Evolutionary conservation across 2,329 filamentous ascomycete species (phyloP), one percentile per base, ranked within the genome.

Genomic region (Tolypocladium endophyticum): DNA sequence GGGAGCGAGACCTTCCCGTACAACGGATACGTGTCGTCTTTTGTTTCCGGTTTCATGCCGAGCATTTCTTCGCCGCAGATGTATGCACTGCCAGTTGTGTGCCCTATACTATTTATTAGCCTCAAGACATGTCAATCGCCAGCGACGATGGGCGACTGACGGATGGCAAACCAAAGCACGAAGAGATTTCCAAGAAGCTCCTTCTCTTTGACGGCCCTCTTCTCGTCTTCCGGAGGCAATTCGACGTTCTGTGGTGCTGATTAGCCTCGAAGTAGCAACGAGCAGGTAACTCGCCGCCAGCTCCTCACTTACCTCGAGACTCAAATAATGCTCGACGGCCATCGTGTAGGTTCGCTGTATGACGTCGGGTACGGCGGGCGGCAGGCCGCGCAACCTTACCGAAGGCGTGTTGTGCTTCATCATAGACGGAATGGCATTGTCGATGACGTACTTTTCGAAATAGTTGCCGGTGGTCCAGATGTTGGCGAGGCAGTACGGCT

Each of bases 111-210:
- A 25, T 16, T 8, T 8, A 7, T 18, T 53, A 41, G 50, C 30
- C 3, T 54, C 30, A 23, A 1, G 6, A 11, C 9, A 11, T 20
- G 30, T 20, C 16, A 2, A n/a, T 5, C 1, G 11, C 20, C 2
- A 36, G 7, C 8, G 20, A 23, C 2, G n/a, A 36, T 20, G 35
- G 23, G 43, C 28, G 30, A 72, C 79, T 66, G 64, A 82, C 80
- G 71, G 14, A 75, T 74, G 3, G 75, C 76, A 63, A 81, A 78
- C 76, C 78, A 79, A 1, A 82, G 63, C 7, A 68, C 65, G 28
- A 81, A 76, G 4, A 78, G 69, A 12, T 73, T 72, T 1, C 62
- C 60, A n/a, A 82, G 59, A 4, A 81, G 71, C 1, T 64, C 58
- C 35, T 70, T 68, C 41, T 77, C 71, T 18, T 65, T 61, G 25